Evolutionary conservation across 1,284 basidiomycete species (phyloP).

Genomic region (Moesziomyces globuligerus): DNA sequence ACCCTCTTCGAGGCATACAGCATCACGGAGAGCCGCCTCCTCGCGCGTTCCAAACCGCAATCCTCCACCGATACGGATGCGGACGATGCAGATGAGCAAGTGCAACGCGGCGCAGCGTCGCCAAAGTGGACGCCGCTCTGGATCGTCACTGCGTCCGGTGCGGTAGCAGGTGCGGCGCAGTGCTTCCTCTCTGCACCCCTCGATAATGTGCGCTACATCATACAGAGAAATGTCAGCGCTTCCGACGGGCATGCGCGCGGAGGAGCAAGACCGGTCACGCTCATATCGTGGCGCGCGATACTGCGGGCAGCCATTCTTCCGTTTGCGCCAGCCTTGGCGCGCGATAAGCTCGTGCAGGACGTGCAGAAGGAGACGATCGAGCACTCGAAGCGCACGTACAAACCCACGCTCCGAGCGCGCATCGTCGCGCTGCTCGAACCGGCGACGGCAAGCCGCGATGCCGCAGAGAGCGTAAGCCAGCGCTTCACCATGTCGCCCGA

Average conservation of each 20-base stretch:
- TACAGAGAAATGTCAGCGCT: constrained; percentile 53
- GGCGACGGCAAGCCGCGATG: constrained; percentile 13
- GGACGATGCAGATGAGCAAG: constrained; percentile 1
- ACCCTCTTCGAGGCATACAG: constrained; percentile 67
- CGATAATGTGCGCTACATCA: constrained; percentile 68
- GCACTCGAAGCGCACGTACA: constrained; percentile 26
- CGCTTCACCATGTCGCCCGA: constrained; percentile 34
- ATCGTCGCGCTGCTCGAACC: constrained; percentile 26
- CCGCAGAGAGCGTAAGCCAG: constrained; percentile 9
- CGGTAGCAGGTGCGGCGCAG: constrained; percentile 68
- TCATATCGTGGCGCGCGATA: constrained; percentile 62
- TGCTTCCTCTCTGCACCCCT: constrained; percentile 68
- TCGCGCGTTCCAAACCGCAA: constrained; percentile 17
- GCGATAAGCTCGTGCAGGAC: constrained; percentile 45
- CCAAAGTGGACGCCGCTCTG: constrained; percentile 53
- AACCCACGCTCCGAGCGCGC: constrained; percentile 19
- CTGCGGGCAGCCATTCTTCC: constrained; percentile 62
- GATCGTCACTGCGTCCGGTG: constrained; percentile 63
- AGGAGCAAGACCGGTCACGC: constrained; percentile 3
- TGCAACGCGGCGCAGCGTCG: background rate
- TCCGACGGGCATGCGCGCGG: constrained; percentile 8
- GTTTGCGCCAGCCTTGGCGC: constrained; percentile 53
- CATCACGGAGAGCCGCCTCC: constrained; percentile 50
- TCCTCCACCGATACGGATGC: background rate
- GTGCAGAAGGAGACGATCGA: constrained; percentile 47